Evolutionary conservation across 1,284 basidiomycete species (phyloP), one percentile per base, ranked within the genome.

Genomic region (Quambalaria eucalypti): DNA sequence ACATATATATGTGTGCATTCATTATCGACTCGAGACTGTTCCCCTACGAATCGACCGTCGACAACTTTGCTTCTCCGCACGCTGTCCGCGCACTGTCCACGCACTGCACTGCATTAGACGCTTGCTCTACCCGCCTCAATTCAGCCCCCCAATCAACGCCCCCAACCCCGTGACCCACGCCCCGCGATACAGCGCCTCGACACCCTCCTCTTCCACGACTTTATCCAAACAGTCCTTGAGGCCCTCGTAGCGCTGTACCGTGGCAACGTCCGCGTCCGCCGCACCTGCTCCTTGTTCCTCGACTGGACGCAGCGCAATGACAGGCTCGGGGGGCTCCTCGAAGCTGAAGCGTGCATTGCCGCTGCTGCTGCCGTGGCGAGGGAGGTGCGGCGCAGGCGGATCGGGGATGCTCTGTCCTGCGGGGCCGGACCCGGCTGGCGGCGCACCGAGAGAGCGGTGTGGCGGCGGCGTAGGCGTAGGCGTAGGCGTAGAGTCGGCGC

Each of bases 281-380:
- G 50, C 36, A 46, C 42, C 28, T 19, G 40, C 38, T 50, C n/a
- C 10, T 36, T 44, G 55, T 12, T 69, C 64, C 30, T 70, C 66
- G 54, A 70, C 71, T 12, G 71, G 71, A 26, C 72, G 66, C 39
- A 74, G 54, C 16, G 71, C 69, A 39, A 73, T 73, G 29, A 74
- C 71, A 2, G 72, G 72, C 51, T 74, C 72, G 9, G 61, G 58
- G n/a, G 64, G 66, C 49, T 70, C 65, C n/a, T 9, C 40, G 21
- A 19, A 30, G 54, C 23, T 21, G 54, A 49, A 21, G 21, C n/a
- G 30, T 49, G 44, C 21, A 4, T 48, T n/a, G 52, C 42, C 2
- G 38, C 4, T 28, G 48, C 21, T 4, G 48, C 5, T 2, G 36
- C 2, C 7, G 36, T n/a, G 44, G 36, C 16, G 56, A n/a, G n/a